A percentile compares a stretch with the other conserved stretches of the same genome.
These are phyloP conservation scores for Phytophthora fragariae DNA, from an alignment of 352 stramenopile genomes.

Conservation along the genomic window DNA sequence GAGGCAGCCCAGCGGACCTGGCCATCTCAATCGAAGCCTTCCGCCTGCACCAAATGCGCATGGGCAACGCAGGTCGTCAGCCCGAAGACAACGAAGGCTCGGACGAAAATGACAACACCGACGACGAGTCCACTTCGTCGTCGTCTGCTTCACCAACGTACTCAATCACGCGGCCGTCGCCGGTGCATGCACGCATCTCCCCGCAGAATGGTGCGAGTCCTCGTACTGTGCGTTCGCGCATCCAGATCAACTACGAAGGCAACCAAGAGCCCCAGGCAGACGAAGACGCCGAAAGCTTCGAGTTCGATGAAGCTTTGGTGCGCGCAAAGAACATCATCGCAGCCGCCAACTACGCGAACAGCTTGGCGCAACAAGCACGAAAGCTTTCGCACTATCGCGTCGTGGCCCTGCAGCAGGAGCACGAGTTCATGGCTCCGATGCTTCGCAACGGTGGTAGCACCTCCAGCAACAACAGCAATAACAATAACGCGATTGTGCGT, in stretches of 20 bases:
- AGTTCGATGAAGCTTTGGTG: conserved; percentile 60
- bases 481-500: conserved; percentile 30
- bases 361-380: conserved; percentile 74
- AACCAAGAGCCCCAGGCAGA: conserved; percentile 16
- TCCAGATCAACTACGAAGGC: conserved; percentile 31
- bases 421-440: conserved; percentile 48
- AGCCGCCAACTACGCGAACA: conserved; percentile 66
- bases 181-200: conserved; percentile 10
- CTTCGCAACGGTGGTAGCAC: conserved; percentile 23
- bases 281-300: conserved; percentile 22
- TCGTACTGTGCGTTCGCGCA: conserved; percentile 33
- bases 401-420: conserved; percentile 68
- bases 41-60: conserved; percentile 67
- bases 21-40: conserved; percentile 85
- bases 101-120: conserved; percentile 51
- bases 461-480: conserved; percentile 38
- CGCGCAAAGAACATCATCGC: conserved; percentile 69
- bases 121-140: conserved; percentile 39
- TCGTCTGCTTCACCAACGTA: conserved; percentile 37
- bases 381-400: conserved; percentile 75
- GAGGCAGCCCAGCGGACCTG: conserved; percentile 73
- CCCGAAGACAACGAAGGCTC: conserved; percentile 51
- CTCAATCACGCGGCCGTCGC: conserved; percentile 18
- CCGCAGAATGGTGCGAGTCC: conserved; percentile 25
- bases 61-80: conserved; percentile 56